Evolutionary conservation across 495 filamentous ascomycete species (phyloP), one percentile per base, ranked within the genome.

Genomic region (Staphylotrichum tortipilum): DNA sequence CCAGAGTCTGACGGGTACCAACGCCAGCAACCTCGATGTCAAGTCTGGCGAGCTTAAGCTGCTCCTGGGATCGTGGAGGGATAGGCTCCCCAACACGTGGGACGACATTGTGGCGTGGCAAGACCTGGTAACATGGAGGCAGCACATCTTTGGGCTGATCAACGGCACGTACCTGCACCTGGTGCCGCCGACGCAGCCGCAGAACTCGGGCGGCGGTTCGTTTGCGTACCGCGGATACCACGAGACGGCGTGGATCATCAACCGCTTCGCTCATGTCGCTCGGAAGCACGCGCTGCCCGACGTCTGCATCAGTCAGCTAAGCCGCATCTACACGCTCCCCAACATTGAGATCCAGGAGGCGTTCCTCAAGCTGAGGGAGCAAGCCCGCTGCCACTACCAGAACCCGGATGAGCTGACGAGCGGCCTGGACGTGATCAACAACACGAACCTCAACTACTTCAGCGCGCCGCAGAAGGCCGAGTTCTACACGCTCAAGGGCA

Each of bases 301-400:
- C 39, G 92, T 97, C 44, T 99, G 94, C 73, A 95, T 97, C 64
- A 86, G 78, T 53, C 94, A 99, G 62, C 79, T 99, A 11, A 94
- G 89, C 60, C 87, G 89, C 43, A 99, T 99, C 58, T 99, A 99
- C 64, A 97, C 92, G 0, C 78, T 99, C 9, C 94, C 94, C 7
- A 99, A 99, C 59, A 99, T 99, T 29, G 94, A 99, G 70, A 99
- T 99, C 45, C 92, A 99, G 65, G 92, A 99, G 64, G 94, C 94
- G 0, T 99, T 99, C 75, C 74, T 99, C 46, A 99, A 99, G 70
- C 68, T 99, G 37, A 74, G 94, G 28, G 94, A 99, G 63, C 94
- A 99, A 62, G 94, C 94, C 23, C 94, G 94, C 64, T 97, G 92
- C 61, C 92, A 97, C 65, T 99, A 97, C 63, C 90, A 97, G 65